Percentiles rank a stretch among this genome's conserved stretches.
Conservation (phyloP, 495 filamentous ascomycete species). For the Talaromyces stipitatus region DNA sequence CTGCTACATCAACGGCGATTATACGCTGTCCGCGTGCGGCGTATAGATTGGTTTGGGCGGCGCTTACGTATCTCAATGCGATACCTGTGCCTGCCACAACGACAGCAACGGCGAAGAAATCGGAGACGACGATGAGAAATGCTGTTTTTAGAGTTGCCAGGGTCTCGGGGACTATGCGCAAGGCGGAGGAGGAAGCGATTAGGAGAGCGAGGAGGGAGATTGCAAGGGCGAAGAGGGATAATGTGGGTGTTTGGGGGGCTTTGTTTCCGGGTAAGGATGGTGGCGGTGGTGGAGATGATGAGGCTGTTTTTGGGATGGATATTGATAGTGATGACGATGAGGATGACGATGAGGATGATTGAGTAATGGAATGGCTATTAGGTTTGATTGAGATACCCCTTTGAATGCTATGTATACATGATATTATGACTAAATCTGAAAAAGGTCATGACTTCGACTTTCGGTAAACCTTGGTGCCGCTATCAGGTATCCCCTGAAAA, state of each 20-base stretch:
- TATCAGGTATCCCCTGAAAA: conserved; percentile 30
- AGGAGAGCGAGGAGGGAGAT: conserved; percentile 65
- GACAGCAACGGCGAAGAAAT: conserved; percentile 21
- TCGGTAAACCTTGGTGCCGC: conserved; percentile 40
- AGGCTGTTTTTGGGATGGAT: conserved; percentile 13
- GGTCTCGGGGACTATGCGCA: conserved; percentile 89
- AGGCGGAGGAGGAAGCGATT: conserved; percentile 84
- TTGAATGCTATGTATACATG: background rate
- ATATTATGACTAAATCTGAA: conserved; percentile 14
- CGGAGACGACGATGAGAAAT: conserved; percentile 28
- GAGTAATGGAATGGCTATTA: conserved; percentile 7
- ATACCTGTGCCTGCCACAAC: conserved; percentile 36
- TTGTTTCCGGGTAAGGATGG: conserved; percentile 33
- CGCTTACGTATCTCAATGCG: conserved; percentile 71
- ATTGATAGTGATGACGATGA: conserved; percentile 39
- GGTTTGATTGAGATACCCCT: conserved; percentile 27
- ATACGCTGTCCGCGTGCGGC: conserved; percentile 69
- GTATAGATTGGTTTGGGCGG: conserved; percentile 83
- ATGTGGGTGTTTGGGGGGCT: conserved; percentile 8
- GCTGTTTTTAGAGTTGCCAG: conserved; percentile 82
- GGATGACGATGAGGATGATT: conserved; percentile 41
- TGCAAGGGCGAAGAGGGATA: conserved; percentile 44
- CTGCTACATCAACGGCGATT: conserved; percentile 89
- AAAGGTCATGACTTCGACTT: conserved; percentile 19
- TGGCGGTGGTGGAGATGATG: conserved; percentile 10